Conservation (phyloP, 2,329 filamentous ascomycete species). For the Tympanopsis confertula region DNA sequence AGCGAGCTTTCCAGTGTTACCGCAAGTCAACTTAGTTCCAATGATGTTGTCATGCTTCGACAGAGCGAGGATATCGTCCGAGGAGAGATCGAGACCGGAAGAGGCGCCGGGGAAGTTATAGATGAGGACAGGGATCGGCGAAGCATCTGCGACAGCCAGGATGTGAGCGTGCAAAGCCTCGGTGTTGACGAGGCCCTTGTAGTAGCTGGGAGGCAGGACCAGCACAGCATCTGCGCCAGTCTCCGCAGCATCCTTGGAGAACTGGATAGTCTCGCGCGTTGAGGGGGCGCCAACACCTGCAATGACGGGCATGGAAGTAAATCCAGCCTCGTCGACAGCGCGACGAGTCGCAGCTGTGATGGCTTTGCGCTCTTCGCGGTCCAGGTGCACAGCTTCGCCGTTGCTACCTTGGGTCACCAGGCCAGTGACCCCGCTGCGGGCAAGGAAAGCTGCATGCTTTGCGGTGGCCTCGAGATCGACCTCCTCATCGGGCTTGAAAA, state of each 20-base stretch:
- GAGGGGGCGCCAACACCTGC: conserved; percentile 61
- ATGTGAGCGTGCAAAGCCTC: conserved; percentile 51
- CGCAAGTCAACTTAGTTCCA: conserved; percentile 52
- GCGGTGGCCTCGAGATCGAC: conserved; percentile 39
- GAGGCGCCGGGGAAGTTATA: conserved; percentile 53
- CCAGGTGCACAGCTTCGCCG: conserved; percentile 62
- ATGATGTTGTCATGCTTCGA: conserved; percentile 44
- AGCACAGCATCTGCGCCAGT: conserved; percentile 58
- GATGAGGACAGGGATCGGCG: conserved; percentile 46
- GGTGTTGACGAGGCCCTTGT: conserved; percentile 44
- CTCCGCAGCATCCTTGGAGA: conserved; percentile 51
- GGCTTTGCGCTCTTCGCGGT: conserved; percentile 49
- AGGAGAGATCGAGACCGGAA: conserved; percentile 43
- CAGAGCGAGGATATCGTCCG: conserved; percentile 40
- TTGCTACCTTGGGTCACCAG: conserved; percentile 63
- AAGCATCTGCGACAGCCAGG: conserved; percentile 41
- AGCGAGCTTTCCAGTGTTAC: conserved; percentile 49
- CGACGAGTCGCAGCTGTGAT: conserved; percentile 50
- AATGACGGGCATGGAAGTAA: conserved; percentile 45
- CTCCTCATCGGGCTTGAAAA: conserved; percentile 43
- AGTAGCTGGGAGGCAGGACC: conserved; percentile 60
- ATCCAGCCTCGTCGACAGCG: conserved; percentile 45
- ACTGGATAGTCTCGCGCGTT: conserved; percentile 52
- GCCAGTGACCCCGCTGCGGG: conserved; percentile 50
- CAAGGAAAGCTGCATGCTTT: conserved; percentile 44